Evolutionary conservation across 2,329 filamentous ascomycete genomes (phyloP).

Genomic region (Emergomyces africanus): DNA sequence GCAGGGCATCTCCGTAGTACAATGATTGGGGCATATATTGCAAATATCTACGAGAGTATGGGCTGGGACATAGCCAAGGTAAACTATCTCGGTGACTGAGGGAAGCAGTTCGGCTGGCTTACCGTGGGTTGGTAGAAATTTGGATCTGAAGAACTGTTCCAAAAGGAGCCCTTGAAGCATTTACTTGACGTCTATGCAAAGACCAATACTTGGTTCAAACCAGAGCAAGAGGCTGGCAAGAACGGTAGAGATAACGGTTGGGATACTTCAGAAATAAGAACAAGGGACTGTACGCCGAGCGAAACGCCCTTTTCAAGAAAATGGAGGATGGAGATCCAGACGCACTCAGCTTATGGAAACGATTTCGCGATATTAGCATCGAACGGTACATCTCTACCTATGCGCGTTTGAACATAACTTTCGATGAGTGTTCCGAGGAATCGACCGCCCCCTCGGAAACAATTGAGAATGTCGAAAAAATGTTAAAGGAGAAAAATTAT

Average conservation of each 20-base stretch:
- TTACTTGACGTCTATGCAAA: conserved; percentile 71
- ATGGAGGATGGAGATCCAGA: conserved; percentile 55
- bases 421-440: conserved; percentile 61
- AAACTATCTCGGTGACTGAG: conserved; percentile 73
- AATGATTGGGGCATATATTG: conserved; percentile 61
- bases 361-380: conserved; percentile 56
- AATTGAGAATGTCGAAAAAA: conserved; percentile 51
- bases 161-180: conserved; percentile 66
- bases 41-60: conserved; percentile 54
- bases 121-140: conserved; percentile 64
- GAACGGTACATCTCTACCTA: conserved; percentile 55
- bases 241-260: conserved; percentile 34
- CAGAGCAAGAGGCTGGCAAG: conserved; percentile 54
- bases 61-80: conserved; percentile 60
- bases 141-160: conserved; percentile 58
- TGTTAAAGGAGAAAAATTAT: conserved; percentile 51
- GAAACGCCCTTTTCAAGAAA: conserved; percentile 47
- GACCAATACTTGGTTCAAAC: conserved; percentile 51
- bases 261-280: conserved; percentile 31
- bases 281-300: conserved; percentile 34
- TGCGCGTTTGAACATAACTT: conserved; percentile 55
- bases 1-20: conserved; percentile 63
- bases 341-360: conserved; percentile 50
- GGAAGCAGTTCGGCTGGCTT: conserved; percentile 44
- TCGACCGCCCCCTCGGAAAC: conserved; percentile 55